Evolutionary conservation across 2,329 filamentous ascomycete genomes (phyloP).

Genomic region (Aspergillus sp.): DNA sequence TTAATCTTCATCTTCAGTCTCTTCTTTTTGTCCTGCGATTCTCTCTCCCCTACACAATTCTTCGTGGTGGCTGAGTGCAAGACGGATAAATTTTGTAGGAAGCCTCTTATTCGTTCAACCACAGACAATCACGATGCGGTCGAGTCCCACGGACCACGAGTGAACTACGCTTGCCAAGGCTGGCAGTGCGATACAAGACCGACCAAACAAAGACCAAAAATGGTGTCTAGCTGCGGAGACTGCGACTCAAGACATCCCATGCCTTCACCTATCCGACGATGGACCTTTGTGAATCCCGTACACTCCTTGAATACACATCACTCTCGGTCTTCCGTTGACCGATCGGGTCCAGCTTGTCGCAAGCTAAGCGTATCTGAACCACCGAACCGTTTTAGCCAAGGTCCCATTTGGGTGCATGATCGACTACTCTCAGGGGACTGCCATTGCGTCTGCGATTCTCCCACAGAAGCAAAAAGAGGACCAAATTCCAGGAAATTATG

Average conservation of each 20-base stretch:
- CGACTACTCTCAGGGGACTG: neutral
- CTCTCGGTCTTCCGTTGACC: too few relatives aligned
- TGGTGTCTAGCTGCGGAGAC: too few relatives aligned
- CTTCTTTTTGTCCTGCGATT: too few relatives aligned
- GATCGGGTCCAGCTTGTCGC: neutral
- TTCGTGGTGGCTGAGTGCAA: neutral
- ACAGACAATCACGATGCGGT: constrained; percentile 6
- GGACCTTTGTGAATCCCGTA: neutral
- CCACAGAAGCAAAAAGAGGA: too few relatives aligned
- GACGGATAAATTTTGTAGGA: neutral
- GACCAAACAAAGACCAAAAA: too few relatives aligned
- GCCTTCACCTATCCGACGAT: too few relatives aligned
- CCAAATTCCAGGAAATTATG: neutral
- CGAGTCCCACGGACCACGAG: constrained; percentile 8
- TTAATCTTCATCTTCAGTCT: too few relatives aligned
- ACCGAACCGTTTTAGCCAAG: neutral
- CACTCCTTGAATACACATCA: neutral
- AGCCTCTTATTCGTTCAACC: too few relatives aligned
- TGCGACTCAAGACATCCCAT: too few relatives aligned
- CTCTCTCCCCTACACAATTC: neutral
- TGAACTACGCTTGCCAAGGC: neutral
- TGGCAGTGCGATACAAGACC: neutral
- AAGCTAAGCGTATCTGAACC: neutral
- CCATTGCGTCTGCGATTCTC: too few relatives aligned
- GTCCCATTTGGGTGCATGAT: neutral